Evolutionary conservation across 2,329 filamentous ascomycete species (phyloP), one percentile per base, ranked within the genome.

Genomic region (Neurospora crassa): DNA sequence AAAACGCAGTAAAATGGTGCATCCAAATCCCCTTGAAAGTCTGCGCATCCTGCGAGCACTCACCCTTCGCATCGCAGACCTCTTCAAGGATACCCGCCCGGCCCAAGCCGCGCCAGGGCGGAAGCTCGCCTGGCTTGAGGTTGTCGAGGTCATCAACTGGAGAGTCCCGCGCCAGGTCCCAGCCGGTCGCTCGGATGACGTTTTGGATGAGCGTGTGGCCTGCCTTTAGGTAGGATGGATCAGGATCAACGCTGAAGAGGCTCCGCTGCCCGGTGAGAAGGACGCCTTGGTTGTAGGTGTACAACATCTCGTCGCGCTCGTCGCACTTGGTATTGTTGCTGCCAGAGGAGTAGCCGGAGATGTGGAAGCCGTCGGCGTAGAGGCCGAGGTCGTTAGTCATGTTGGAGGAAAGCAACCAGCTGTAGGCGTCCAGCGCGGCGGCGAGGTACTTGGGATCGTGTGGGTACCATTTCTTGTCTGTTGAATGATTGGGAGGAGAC

Each of bases 11-110:
- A 2, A 97, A 83, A 78, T 97, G 95, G 78, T 97, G 92, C 81
- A 97, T 97, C 84, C 94, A 97, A 71, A 97, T 95, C 40, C 93
- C 92, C 80, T 97, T 98, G 87, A 97, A 97, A 0, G 92, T 94
- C 77, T 97, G 94, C 0, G 86, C 87, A 76, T 98, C 88, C 79
- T 97, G 94, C 20, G 89, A 93, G 79, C 94, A 97, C 59, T 83
- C 85, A 3, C 88, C 92, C 20, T 82, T 82, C 2, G 89, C 87
- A 79, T 98, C 95, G 78, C 95, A 97, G 43, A 86, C 82, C 68
- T 98, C 95, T 79, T 97, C 93, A 59, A 98, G 81, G 40, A 97
- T 87, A 1, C 95, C 95, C 20, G 87, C 87, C 5, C 91, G 88
- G 37, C 94, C 94, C 0, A 97, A 84, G 0, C 93, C 93, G 47